Conservation (phyloP, 192 early-diverging fungal genomes). For the Anaeromyces robustus region DNA sequence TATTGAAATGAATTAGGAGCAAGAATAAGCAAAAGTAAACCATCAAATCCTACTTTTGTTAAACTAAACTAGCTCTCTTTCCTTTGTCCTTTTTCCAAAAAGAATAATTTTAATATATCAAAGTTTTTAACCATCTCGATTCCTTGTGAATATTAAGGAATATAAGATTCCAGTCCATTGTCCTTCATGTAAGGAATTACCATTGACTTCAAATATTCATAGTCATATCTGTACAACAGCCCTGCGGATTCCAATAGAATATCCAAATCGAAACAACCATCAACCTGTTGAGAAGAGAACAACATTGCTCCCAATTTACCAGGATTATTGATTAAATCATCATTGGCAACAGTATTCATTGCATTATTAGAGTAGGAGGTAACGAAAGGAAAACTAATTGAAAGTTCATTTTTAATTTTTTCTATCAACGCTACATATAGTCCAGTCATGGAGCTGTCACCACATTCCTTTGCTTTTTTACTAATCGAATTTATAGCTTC, state of each 20-base stretch:
- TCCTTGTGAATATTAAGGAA: too few species aligned
- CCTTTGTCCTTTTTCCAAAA: too few species aligned
- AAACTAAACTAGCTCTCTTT: too few species aligned
- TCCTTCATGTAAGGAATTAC: neutral
- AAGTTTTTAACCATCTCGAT: too few species aligned
- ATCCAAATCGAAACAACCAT: neutral
- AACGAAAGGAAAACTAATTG: neutral
- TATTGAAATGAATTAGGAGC: too few species aligned
- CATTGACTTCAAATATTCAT: neutral
- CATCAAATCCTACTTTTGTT: too few species aligned
- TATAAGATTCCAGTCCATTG: neutral
- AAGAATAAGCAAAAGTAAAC: too few species aligned
- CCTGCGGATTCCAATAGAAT: neutral
- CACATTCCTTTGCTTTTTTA: neutral
- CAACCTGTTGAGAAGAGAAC: neutral
- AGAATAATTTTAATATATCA: too few species aligned
- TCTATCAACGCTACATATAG: neutral
- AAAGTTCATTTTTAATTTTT: neutral
- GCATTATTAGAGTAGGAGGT: neutral
- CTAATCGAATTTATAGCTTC: neutral
- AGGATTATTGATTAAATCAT: neutral
- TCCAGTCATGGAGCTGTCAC: neutral
- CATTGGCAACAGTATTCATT: neutral
- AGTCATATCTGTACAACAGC: neutral
- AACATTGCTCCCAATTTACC: neutral